Evolutionary conservation across 2,329 filamentous ascomycete genomes (phyloP), one percentile per base, ranked within the genome.

Genomic region (Cordyceps cicadae): DNA sequence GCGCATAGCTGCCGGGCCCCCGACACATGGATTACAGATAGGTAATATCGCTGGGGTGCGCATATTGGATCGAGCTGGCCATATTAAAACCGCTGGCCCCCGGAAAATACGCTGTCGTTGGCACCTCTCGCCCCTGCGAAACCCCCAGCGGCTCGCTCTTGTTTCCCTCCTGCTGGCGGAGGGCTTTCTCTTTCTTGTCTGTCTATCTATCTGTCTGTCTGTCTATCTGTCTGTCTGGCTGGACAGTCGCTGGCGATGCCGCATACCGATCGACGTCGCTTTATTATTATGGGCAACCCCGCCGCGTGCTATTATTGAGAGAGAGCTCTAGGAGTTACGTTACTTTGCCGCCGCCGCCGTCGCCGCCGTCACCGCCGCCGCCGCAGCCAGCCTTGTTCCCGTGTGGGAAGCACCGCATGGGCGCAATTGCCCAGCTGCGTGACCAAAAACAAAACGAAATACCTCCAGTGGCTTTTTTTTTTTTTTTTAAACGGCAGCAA

Each of bases 81-180:
- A 59, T 59, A 59, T 53, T 59, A 60, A 51, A 24, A 58, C n/a
- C 43, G 49, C 50, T 46, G 19, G 41, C 26, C 50, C 58, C 58
- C 45, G 17, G 43, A 19, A 19, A 15, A 11, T 14, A 49, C 24
- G 32, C 41, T 21, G 9, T 43, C 24, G 14, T 37, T 29, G 17
- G 24, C 37, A 41, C 34, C 34, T 32, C 51, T 43, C 29, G 21
- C 11, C 17, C 24, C 43, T 43, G 32, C 14, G 51, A 15, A 43
- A 9, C 26, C 37, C 37, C 5, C 24, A 54, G 37, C 56, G 32
- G 9, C 19, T 37, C 24, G 21, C 39, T 59, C 26, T 37, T 19
- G 19, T 59, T 15, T 53, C n/a, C n/a, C n/a, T n/a, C 37, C 39
- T 34, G 26, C 26, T 46, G 37, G 50, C 21, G 29, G n/a, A 32